Evolutionary conservation across 2,329 filamentous ascomycete species (phyloP).

Genomic region (Cladosporium sp.): DNA sequence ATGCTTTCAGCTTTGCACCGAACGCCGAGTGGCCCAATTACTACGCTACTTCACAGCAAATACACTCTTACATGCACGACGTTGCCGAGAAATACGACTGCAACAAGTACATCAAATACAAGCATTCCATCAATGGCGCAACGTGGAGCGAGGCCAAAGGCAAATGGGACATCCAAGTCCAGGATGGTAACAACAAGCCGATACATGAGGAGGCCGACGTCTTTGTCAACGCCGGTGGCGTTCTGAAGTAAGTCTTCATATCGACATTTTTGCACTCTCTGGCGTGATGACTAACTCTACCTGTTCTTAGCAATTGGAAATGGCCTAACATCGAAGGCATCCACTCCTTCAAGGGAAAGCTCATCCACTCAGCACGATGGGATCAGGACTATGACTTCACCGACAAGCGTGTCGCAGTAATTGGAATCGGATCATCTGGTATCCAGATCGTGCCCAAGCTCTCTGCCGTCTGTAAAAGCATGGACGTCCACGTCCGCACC

Average conservation of each 20-base stretch:
- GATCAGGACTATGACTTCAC: constrained; percentile 35
- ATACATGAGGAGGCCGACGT: constrained; percentile 19
- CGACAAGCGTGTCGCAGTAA: constrained; percentile 41
- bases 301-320: constrained; percentile 35
- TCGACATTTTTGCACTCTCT: not conserved
- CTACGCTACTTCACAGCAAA: constrained; percentile 42
- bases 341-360: constrained; percentile 39
- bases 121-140: constrained; percentile 10
- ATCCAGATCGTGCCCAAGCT: constrained; percentile 38
- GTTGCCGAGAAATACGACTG: constrained; percentile 39
- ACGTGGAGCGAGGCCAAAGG: constrained; percentile 18
- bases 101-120: constrained; percentile 32
- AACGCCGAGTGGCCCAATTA: constrained; percentile 27
- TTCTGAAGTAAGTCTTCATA: constrained; percentile 26
- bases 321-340: constrained; percentile 42
- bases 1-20: constrained; percentile 42
- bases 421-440: constrained; percentile 31
- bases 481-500: constrained; percentile 14
- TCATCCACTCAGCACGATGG: constrained; percentile 42
- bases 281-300: not conserved
- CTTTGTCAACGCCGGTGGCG: constrained; percentile 18
- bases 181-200: not conserved
- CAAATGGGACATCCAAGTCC: constrained; percentile 20
- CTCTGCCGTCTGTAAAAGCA: constrained; percentile 2
- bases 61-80: constrained; percentile 41